A percentile compares a stretch with the other conserved stretches of the same genome.
Conservation (phyloP, 2,329 filamentous ascomycete genomes). For the Penicillium hordei region DNA sequence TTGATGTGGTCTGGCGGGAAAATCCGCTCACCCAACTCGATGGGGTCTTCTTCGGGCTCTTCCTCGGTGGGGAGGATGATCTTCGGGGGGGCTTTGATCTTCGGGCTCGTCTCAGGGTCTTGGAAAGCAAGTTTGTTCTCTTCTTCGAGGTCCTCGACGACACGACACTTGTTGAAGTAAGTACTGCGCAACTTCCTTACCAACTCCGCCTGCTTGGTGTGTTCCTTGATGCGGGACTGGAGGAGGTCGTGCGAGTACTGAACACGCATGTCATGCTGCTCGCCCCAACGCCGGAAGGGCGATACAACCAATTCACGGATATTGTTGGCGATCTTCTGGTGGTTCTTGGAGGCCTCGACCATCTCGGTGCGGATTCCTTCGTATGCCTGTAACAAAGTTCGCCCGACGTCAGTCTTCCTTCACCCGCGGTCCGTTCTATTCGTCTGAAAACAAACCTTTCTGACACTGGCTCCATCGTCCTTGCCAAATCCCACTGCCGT, state of each 20-base stretch:
- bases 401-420: not conserved
- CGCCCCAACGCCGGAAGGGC: constrained; percentile 94
- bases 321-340: constrained; percentile 93
- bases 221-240: constrained; percentile 83
- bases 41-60: constrained; percentile 70
- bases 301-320: constrained; percentile 94
- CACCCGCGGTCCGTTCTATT: not conserved
- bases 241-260: constrained; percentile 95
- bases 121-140: constrained; percentile 98
- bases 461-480: constrained; percentile 93
- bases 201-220: constrained; percentile 84
- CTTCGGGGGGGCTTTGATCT: constrained; percentile 59
- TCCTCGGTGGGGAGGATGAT: constrained; percentile 82
- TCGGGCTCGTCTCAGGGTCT: constrained; percentile 70
- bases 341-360: constrained; percentile 83
- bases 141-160: constrained; percentile 95
- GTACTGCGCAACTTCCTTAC: constrained; percentile 92
- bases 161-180: constrained; percentile 98
- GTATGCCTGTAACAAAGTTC: constrained; percentile 65
- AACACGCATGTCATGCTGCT: constrained; percentile 85
- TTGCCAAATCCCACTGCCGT: constrained; percentile 72
- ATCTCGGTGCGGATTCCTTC: constrained; percentile 91
- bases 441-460: constrained; percentile 65
- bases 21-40: constrained; percentile 86
- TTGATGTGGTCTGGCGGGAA: constrained; percentile 86